Percentiles rank a stretch among this genome's conserved stretches.
These are phyloP conservation scores for Phaeosphaeriaceae sp. DNA, from an alignment of 2,329 filamentous ascomycete genomes.

Conservation along the genomic window DNA sequence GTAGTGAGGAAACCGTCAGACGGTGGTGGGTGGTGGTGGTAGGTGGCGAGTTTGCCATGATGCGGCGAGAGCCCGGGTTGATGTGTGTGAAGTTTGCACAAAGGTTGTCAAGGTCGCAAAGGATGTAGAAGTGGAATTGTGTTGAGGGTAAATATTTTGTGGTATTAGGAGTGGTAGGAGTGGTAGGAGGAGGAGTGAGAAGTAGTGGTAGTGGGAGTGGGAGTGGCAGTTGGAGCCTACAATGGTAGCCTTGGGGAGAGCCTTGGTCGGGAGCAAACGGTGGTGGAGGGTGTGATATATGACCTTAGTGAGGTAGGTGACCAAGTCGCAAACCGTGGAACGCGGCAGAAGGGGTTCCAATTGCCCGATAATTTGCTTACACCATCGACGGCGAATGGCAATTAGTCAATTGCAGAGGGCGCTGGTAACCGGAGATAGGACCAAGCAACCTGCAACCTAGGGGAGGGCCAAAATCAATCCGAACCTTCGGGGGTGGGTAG, in stretches of 20 bases:
- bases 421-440: slow-evolving; percentile 36
- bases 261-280: slow-evolving; percentile 19
- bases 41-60: slow-evolving; percentile 39
- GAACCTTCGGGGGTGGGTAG: slow-evolving; percentile 30
- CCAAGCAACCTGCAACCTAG: slow-evolving; percentile 17
- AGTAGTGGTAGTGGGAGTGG: no score
- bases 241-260: no score
- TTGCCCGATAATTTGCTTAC: slow-evolving; percentile 35
- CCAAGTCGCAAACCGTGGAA: slow-evolving; percentile 35
- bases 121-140: no score
- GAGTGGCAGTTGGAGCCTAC: no score
- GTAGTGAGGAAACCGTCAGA: slow-evolving; percentile 47
- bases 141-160: slow-evolving; percentile 15
- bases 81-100: slow-evolving; percentile 29
- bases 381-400: slow-evolving; percentile 18
- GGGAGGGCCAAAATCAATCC: slow-evolving; percentile 27
- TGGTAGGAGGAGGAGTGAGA: no score
- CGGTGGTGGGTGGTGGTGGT: slow-evolving; percentile 39
- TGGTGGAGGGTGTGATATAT: slow-evolving; percentile 25
- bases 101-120: no score
- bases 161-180: slow-evolving; percentile 16
- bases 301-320: slow-evolving; percentile 25
- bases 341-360: slow-evolving; percentile 36
- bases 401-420: slow-evolving; percentile 30
- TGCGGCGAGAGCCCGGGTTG: slow-evolving; percentile 9